Conservation (phyloP, 1,139 yeast genomes). For the Scheffersomyces segobiensis region DNA sequence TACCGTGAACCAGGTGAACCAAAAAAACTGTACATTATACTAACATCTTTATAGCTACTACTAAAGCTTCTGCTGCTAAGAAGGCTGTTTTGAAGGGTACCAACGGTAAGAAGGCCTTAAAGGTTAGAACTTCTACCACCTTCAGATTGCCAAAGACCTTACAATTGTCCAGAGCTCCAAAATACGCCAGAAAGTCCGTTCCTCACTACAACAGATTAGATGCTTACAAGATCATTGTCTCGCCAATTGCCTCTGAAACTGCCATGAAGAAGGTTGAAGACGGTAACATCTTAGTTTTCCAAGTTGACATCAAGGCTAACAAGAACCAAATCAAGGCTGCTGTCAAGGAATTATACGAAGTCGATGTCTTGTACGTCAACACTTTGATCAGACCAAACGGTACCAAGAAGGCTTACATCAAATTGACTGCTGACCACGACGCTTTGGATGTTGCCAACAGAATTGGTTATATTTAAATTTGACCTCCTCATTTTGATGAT, state of each 20-base stretch:
- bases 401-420: conserved; percentile 99
- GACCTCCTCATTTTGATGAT: conserved; percentile 1
- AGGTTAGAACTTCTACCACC: conserved; percentile 93
- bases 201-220: conserved; percentile 98
- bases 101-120: conserved; percentile 84
- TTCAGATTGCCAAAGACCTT: conserved; percentile 98
- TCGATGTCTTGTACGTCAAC: conserved; percentile 91
- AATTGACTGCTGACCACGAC: conserved; percentile 99
- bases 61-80: conserved; percentile 92
- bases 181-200: conserved; percentile 93
- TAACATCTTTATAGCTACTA: conserved; percentile 33
- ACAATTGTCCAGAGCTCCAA: conserved; percentile 90
- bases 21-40: conserved; percentile 16
- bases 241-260: conserved; percentile 97
- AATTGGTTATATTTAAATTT: conserved; percentile 89
- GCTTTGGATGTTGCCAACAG: conserved; percentile 99
- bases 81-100: conserved; percentile 99
- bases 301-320: conserved; percentile 96
- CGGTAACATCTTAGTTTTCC: conserved; percentile 98
- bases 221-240: conserved; percentile 90
- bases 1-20: not conserved
- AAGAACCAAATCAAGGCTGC: conserved; percentile 98
- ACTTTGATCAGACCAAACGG: conserved; percentile 98
- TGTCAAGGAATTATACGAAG: conserved; percentile 96
- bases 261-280: conserved; percentile 99